These are phyloP conservation scores for Setaria viridis DNA, from an alignment of 202 grass and related monocot genomes.

Conservation along the genomic window DNA sequence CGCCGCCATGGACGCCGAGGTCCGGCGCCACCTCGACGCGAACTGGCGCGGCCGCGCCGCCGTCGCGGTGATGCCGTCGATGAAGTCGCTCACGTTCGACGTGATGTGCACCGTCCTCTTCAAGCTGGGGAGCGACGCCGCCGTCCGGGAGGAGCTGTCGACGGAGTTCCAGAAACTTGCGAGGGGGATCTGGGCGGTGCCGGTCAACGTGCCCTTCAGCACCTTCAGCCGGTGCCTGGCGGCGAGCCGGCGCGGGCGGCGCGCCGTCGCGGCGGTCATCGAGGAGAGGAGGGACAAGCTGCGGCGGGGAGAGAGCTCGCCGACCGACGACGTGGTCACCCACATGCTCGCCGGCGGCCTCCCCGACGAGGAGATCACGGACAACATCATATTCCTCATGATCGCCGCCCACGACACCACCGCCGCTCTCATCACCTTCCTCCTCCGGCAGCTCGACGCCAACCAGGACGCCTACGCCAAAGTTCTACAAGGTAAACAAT, in stretches of 20 bases:
- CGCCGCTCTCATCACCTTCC: constrained; percentile 42
- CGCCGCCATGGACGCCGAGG: constrained; percentile 7
- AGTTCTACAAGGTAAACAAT: not conserved
- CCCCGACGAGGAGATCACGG: constrained; percentile 32
- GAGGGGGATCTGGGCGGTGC: constrained; percentile 27
- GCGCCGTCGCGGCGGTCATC: not conserved
- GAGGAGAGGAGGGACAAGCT: not conserved
- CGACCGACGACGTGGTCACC: constrained; percentile 36
- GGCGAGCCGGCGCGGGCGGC: constrained; percentile 30
- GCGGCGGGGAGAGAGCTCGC: constrained; percentile 1
- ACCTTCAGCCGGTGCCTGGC: constrained; percentile 30
- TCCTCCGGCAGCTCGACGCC: constrained; percentile 38
- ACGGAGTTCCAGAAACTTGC: constrained; percentile 23
- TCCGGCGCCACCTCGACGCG: constrained; percentile 9
- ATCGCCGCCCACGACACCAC: constrained; percentile 33
- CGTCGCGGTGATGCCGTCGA: constrained; percentile 26
- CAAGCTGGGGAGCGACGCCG: not conserved
- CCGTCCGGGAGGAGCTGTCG: not conserved
- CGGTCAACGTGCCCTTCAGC: constrained; percentile 44
- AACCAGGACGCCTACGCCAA: constrained; percentile 16
- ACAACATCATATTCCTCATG: constrained; percentile 42
- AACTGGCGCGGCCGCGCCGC: not conserved
- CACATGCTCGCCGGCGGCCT: constrained; percentile 18
- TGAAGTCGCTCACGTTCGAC: constrained; percentile 37
- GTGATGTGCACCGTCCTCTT: constrained; percentile 37